Base-by-base conservation (phyloP, 768 basidiomycete species). In the Boletus vermiculosoides region DNA sequence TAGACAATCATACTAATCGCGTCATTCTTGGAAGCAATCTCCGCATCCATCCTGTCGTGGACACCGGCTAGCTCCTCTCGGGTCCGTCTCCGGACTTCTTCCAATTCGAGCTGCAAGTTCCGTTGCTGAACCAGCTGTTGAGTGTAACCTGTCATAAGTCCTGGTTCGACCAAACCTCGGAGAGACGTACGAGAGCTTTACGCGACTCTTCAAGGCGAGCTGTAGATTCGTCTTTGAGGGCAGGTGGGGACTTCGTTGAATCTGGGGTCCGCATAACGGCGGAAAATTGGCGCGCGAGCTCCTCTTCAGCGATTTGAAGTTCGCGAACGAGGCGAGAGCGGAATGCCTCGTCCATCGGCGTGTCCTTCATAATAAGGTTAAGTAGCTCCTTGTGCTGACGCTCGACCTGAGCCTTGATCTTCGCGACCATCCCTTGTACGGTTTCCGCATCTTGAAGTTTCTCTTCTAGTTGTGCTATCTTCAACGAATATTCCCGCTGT, bases 321-420 rank as follows among this genome's bases (percentile, higher is more conserved):
- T 90, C 86, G 31, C 78, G 79, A 23, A 90, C 73, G 6, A 90
- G 71, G 18, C 82, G 80, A 22, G 78, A 74, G 49, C 86, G 83
- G 77, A 90, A 85, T 5, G 78, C 73, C 34, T 80, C 80, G 57
- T 88, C 88, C 37, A 78, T 77, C 10, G 85, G 80, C 12, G 78
- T 78, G 49, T 78, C 80, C 45, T 76, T 76, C 73, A 81, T 76
- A 52, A 90, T 81, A 23, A 89, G 75, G n/a, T 81, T 76, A 5
- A 87, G 83, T 41, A 90, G 80, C 58, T 90, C 88, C n/a, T 80
- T 80, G 64, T 88, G 87, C 52, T 89, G 87, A 16, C 78, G 80
- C 61, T 84, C 83, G 31, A 89, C 79, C 45, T 79, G 83, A 37
- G 83, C 82, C 61, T 78, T 82, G 62, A 88, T 84, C 60, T 78